Base-by-base conservation (phyloP, 495 filamentous ascomycete genomes). In the Penicillium argentinense region DNA sequence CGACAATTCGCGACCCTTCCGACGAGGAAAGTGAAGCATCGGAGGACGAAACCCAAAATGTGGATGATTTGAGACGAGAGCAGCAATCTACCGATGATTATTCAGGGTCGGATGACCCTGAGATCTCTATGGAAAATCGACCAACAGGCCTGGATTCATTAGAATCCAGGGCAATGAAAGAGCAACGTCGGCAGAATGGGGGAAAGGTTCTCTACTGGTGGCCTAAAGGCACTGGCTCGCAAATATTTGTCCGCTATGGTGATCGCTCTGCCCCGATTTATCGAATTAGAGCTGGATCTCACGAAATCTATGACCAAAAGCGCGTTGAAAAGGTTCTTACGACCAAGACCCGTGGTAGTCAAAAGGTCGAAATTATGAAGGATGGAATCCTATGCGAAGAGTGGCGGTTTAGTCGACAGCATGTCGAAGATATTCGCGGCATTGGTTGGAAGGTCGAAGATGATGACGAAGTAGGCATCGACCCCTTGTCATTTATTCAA, bases 171-270 rank as follows among this genome's bases (percentile, higher is more conserved):
- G 39, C 39, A 5, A 9, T 16, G 23, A 42, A 23, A 12, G 19
- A 42, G 17, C 7, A 42, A 42, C 11, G 39, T 12, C 23, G 19
- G 7, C n/a, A 25, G 12, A 16, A 12, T 27, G 23, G 7, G 5
- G 13, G 39, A 16, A 16, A 42, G 18, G 39, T 42, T 27, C 22
- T 42, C 23, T 42, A 28, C 16, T 42, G 24, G 39, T 42, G 24
- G 39, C 23, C 13, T 13, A 27, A 26, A n/a, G 39, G 39, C 5
- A 29, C 24, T 13, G 24, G 39, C 7, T 16, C 23, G 7, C 24
- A 42, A 18, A 29, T 18, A n/a, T 29, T 42, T 29, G 24, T 42
- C 9, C 23, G 25, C 23, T 29, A 42, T 29, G 24, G 39, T n/a
- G 39, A 42, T 29, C 2, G 16, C 3, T 38, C 34, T 9, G 22